These are phyloP conservation scores for Metschnikowia cubensis DNA, from an alignment of 805 yeast species.

Conservation along the genomic window DNA sequence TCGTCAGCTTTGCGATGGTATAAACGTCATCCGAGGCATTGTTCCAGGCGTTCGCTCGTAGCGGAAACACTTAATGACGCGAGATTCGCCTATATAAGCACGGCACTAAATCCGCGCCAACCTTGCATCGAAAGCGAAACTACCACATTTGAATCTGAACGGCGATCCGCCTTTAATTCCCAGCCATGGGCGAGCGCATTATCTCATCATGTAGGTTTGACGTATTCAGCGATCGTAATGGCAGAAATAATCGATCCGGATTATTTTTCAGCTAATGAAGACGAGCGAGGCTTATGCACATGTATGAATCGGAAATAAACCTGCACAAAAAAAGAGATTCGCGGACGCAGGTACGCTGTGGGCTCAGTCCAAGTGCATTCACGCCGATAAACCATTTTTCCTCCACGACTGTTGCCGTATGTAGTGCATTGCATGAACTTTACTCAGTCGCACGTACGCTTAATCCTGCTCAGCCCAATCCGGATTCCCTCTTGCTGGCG, in stretches of 20 bases:
- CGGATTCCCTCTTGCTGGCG: background rate
- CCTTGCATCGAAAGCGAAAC: background rate
- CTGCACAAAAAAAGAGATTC: background rate
- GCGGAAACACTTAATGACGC: background rate
- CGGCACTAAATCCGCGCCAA: conserved; percentile 2
- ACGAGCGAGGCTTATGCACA: conserved; percentile 1
- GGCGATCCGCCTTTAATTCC: background rate
- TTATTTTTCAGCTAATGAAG: background rate
- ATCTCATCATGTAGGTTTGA: background rate
- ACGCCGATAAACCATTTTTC: conserved; percentile 3
- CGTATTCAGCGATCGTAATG: background rate
- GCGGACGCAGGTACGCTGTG: conserved; percentile 4
- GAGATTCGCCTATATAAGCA: background rate
- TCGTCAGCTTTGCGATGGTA: background rate
- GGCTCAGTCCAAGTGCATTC: background rate
- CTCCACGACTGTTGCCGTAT: conserved; percentile 3
- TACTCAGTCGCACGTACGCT: conserved; percentile 1
- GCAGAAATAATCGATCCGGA: background rate
- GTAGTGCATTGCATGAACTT: conserved; percentile 4
- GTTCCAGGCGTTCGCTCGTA: background rate
- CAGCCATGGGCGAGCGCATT: background rate
- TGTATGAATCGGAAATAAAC: background rate
- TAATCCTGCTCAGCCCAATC: conserved; percentile 4
- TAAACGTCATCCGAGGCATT: background rate
- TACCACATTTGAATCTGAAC: background rate